Percentiles rank a stretch among this genome's conserved stretches.
Conservation (phyloP, 257 asterid genomes). For the Capsicum pubescens region DNA sequence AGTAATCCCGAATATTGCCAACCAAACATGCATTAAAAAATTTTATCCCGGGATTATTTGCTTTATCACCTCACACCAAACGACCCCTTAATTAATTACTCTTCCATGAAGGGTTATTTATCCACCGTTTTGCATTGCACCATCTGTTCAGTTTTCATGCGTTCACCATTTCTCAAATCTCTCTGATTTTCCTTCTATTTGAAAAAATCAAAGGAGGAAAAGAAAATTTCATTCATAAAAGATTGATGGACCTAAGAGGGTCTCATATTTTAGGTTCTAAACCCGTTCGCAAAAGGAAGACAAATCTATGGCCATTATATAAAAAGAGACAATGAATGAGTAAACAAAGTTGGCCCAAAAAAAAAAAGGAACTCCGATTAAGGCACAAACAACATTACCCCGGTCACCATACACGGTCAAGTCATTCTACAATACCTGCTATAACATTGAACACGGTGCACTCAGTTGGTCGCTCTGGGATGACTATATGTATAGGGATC, state of each 20-base stretch:
- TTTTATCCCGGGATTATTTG: too few relatives aligned
- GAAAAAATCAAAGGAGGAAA: background rate
- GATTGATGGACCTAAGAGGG: background rate
- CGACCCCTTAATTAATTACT: background rate
- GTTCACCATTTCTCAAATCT: constrained; percentile 5
- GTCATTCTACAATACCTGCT: constrained; percentile 68
- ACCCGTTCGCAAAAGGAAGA: background rate
- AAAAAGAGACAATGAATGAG: background rate
- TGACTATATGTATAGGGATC: constrained; percentile 95
- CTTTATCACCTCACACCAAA: too few relatives aligned
- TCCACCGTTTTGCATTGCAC: background rate
- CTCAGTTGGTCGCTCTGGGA: constrained; percentile 98
- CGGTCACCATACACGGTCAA: background rate
- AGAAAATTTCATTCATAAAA: background rate
- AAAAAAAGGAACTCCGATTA: background rate
- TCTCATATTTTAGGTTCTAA: constrained; percentile 4
- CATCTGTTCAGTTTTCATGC: background rate
- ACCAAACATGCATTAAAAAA: too few relatives aligned
- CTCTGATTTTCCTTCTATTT: background rate
- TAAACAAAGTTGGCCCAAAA: background rate
- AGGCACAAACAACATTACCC: background rate
- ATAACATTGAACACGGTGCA: constrained; percentile 89
- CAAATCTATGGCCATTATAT: background rate
- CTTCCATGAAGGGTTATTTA: background rate
- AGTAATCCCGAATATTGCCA: too few relatives aligned